Base-by-base conservation (phyloP, 164 flowering plant genomes). In the Paratinospora sagittata region DNA sequence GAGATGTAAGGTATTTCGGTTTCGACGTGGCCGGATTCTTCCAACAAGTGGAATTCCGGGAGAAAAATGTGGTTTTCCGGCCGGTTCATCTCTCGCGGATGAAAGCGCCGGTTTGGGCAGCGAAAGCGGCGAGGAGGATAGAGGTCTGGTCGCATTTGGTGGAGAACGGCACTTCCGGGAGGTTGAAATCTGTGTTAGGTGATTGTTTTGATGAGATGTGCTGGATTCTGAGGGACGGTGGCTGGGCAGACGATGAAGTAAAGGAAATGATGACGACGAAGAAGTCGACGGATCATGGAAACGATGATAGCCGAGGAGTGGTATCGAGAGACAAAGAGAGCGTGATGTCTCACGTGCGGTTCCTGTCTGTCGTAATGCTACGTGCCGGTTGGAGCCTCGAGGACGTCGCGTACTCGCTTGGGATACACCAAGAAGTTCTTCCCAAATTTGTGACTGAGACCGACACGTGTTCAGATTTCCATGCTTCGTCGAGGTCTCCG, bases 171-270 rank as follows among this genome's bases (percentile, higher is more conserved):
- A 39, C 49, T 75, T 37, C 74, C 81, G 65, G 79, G 88, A 71
- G 79, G 9, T 77, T 76, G 27, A 49, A 17, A 17, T 17, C 16
- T 17, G 82, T 58, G 19, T 63, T 84, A 63, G 79, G 78, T 10
- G 70, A 49, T 9, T 81, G 78, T 68, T 68, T 88, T 77, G 93
- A 84, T 61, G 88, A 83, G 63, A 82, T 79, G 80, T 72, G 74
- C 27, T 74, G 82, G 88, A 82, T 61, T 74, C 75, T 94, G 88
- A 84, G 83, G 73, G 84, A 81, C 2, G 98, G 90, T 41, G 98
- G 97, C 63, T 93, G 97, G 97, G 71, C 47, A 7, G 93, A 85
- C 65, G 95, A 85, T 58, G 98, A 92, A 63, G 89, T 89, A 23
- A 72, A 73, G 36, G 93, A 89, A 77, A 90, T 87, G 93, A 82